Evolutionary conservation across 768 basidiomycete genomes (phyloP), one percentile per base, ranked within the genome.

Genomic region (Jaapia argillacea): DNA sequence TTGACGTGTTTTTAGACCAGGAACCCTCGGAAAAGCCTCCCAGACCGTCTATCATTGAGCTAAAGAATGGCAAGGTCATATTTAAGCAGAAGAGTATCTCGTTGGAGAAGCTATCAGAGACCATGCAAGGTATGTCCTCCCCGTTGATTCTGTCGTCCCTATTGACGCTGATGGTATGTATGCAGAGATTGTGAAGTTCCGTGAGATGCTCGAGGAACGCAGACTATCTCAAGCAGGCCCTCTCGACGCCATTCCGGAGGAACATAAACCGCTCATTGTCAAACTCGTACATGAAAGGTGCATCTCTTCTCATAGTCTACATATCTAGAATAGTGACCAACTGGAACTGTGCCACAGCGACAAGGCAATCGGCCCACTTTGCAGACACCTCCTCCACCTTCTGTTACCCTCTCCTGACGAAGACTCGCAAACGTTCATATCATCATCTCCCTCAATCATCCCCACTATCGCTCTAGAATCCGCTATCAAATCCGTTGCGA

Each of bases 241-340:
- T n/a, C 60, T 92, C 23, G 56, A 56, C 5, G 56, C 54, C 4
- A 72, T 91, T 40, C 82, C 89, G 1, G 73, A 81, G 3, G 75
- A 83, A 47, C 71, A 90, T 56, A 70, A 65, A 49, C 76, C 86
- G 1, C 63, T 93, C 21, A 75, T 94, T 51, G 89, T 79, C 4
- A 90, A 91, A 59, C 61, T 91, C 31, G 77, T 77, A 1, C 85
- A 90, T 50, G 91, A 94, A 64, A 91, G 89, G 91, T 89, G 40
- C 42, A 67, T 52, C 44, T 39, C 24, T 42, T 13, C 33, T 48
- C 3, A 22, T 31, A n/a, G n/a, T n/a, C n/a, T n/a, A n/a, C n/a
- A n/a, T n/a, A n/a, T n/a, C n/a, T n/a, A n/a, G n/a, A n/a, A n/a
- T n/a, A n/a, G n/a, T n/a, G n/a, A n/a, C n/a, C n/a, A n/a, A n/a